phyloP scores from a whole-genome alignment of 139 green algal genomes.

The Chlorella sp. region DNA sequence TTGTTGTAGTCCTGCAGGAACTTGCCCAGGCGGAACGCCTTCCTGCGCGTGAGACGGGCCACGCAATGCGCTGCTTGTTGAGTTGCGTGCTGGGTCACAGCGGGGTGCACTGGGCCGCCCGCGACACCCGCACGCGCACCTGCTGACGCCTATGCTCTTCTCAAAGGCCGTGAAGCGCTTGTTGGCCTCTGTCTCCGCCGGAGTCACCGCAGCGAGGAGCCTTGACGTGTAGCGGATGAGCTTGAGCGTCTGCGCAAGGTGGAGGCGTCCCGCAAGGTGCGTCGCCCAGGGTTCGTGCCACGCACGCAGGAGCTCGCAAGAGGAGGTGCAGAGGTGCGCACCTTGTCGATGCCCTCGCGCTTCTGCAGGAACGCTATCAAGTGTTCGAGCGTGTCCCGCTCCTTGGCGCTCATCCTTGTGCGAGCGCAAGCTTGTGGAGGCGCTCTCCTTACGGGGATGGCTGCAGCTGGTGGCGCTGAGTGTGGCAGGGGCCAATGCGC shows the following conservation, averaged over 20 bases:
- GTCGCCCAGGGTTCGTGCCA: too few species aligned
- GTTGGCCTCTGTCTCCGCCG: conserved; percentile 24
- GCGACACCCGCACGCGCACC: too few species aligned
- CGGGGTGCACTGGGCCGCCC: too few species aligned
- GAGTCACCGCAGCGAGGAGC: conserved; percentile 46
- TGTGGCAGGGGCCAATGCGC: too few species aligned
- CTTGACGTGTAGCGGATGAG: conserved; percentile 65
- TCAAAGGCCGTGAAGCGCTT: conserved; percentile 39
- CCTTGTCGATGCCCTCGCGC: conserved; percentile 80
- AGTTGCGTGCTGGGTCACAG: too few species aligned
- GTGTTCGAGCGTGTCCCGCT: conserved; percentile 46
- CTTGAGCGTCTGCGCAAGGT: conserved; percentile 49
- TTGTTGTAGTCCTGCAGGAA: conserved; percentile 70
- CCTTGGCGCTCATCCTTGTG: neutral
- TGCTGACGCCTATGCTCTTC: conserved; percentile 62
- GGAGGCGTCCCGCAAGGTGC: too few species aligned
- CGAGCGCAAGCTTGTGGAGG: too few species aligned
- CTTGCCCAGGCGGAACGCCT: conserved; percentile 76
- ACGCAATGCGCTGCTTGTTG: too few species aligned
- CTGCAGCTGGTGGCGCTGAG: too few species aligned
- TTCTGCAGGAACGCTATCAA: conserved; percentile 62
- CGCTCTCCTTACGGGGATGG: too few species aligned
- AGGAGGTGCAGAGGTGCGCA: neutral
- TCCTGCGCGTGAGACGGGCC: too few species aligned
- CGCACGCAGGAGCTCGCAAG: neutral